Percentiles rank a stretch among this genome's conserved stretches.
Conservation (phyloP, 176 grass and related monocot species). For the Secale cereale region DNA sequence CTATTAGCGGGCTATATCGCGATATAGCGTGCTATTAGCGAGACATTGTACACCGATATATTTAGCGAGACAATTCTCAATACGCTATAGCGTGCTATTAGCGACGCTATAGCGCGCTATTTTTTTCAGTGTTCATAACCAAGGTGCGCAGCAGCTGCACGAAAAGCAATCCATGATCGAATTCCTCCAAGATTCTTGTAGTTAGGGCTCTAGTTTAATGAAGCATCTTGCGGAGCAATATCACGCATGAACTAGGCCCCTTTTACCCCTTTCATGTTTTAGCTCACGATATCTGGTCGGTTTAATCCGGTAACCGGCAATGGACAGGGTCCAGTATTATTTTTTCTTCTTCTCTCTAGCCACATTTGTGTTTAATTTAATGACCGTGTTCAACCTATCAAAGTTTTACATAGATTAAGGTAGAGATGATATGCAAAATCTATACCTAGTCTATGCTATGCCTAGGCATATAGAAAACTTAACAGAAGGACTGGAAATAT, state of each 20-base stretch:
- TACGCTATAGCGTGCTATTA: too few relatives aligned
- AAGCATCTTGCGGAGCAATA: constrained; percentile 28
- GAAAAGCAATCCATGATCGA: constrained; percentile 8
- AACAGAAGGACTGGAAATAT: neutral
- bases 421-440: constrained; percentile 6
- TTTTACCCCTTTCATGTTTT: neutral
- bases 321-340: neutral
- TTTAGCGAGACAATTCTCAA: too few relatives aligned
- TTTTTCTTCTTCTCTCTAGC: too few relatives aligned
- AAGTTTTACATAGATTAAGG: neutral
- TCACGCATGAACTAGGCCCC: neutral
- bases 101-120: too few relatives aligned
- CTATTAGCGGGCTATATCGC: too few relatives aligned
- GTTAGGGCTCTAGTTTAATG: constrained; percentile 23
- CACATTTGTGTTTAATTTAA: neutral
- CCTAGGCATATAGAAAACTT: constrained; percentile 2
- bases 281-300: neutral
- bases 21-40: too few relatives aligned
- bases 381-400: neutral
- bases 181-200: constrained; percentile 27
- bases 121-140: too few relatives aligned
- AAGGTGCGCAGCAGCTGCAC: constrained; percentile 19
- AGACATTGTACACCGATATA: too few relatives aligned
- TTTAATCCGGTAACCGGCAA: neutral
- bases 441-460: neutral